phyloP scores from a whole-genome alignment of 129 eudicot genomes.

The Pittosporum tobira region DNA sequence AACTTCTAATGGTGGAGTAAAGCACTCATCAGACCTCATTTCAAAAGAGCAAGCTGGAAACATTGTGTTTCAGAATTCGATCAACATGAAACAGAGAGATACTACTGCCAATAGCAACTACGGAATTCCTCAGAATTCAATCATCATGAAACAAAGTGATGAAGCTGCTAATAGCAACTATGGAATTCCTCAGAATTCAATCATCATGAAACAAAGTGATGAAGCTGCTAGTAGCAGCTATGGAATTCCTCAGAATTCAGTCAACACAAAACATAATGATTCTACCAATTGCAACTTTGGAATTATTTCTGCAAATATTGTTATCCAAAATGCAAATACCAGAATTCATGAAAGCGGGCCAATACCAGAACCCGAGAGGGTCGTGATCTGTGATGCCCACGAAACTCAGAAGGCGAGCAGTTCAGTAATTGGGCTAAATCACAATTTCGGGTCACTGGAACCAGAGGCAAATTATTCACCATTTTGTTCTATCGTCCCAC shows the following conservation, averaged over 20 bases:
- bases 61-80: constrained; percentile 25
- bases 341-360: constrained; percentile 30
- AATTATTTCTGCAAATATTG: constrained; percentile 19
- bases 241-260: constrained; percentile 27
- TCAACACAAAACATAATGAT: constrained; percentile 26
- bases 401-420: constrained; percentile 32
- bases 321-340: constrained; percentile 24
- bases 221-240: constrained; percentile 20
- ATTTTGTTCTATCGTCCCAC: constrained; percentile 28
- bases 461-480: constrained; percentile 22
- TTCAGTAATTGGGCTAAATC: constrained; percentile 26
- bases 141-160: constrained; percentile 25
- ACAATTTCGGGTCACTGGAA: constrained; percentile 29
- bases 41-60: constrained; percentile 37
- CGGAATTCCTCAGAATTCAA: constrained; percentile 27
- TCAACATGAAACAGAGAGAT: constrained; percentile 25
- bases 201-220: constrained; percentile 25
- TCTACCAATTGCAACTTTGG: constrained; percentile 18
- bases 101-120: constrained; percentile 21
- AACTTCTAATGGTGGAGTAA: constrained; percentile 41
- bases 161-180: constrained; percentile 20
- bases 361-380: constrained; percentile 27
- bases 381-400: constrained; percentile 33
- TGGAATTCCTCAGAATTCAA: constrained; percentile 27
- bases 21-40: constrained; percentile 38